Percentiles rank a stretch among this genome's conserved stretches.
phyloP scores from a whole-genome alignment of 2,329 filamentous ascomycete genomes.

The Claviceps purpurea region DNA sequence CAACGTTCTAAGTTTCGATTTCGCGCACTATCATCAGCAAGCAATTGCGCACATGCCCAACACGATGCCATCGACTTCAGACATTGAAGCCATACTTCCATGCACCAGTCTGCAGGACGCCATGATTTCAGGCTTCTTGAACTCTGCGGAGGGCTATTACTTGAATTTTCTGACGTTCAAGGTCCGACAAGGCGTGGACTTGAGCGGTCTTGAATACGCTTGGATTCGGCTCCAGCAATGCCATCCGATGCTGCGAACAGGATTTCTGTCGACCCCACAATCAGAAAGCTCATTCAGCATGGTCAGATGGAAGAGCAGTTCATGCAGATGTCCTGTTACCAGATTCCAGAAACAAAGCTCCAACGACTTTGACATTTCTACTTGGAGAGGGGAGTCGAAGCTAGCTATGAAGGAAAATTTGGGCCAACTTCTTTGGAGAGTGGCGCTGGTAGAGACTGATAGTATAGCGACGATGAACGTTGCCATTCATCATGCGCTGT shows the following conservation, averaged over 20 bases:
- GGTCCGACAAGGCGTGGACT: conserved; percentile 27
- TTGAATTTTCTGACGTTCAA: conserved; percentile 56
- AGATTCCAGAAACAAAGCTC: not conserved
- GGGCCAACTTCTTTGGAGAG: conserved; percentile 48
- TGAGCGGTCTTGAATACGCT: conserved; percentile 33
- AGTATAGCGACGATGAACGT: conserved; percentile 25
- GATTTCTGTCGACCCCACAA: conserved; percentile 53
- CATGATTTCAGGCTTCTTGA: conserved; percentile 62
- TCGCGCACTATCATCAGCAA: conserved; percentile 24
- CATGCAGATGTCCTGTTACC: conserved; percentile 8
- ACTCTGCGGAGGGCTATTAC: conserved; percentile 55
- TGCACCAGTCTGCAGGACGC: conserved; percentile 71
- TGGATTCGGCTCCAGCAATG: conserved; percentile 42
- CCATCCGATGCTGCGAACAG: conserved; percentile 64
- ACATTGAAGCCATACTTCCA: conserved; percentile 50
- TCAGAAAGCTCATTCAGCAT: conserved; percentile 55
- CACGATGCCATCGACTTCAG: conserved; percentile 8
- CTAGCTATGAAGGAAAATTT: conserved; percentile 27
- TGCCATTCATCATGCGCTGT: conserved; percentile 65
- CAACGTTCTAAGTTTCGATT: conserved; percentile 17
- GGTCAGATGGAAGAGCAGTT: conserved; percentile 40
- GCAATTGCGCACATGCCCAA: conserved; percentile 17
- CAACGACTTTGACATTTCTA: conserved; percentile 3
- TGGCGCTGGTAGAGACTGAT: conserved; percentile 31
- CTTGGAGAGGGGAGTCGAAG: conserved; percentile 24